A percentile compares a stretch with the other conserved stretches of the same genome.
Evolutionary conservation across 345 rosid species (phyloP).

Genomic region (Mercurialis annua): DNA sequence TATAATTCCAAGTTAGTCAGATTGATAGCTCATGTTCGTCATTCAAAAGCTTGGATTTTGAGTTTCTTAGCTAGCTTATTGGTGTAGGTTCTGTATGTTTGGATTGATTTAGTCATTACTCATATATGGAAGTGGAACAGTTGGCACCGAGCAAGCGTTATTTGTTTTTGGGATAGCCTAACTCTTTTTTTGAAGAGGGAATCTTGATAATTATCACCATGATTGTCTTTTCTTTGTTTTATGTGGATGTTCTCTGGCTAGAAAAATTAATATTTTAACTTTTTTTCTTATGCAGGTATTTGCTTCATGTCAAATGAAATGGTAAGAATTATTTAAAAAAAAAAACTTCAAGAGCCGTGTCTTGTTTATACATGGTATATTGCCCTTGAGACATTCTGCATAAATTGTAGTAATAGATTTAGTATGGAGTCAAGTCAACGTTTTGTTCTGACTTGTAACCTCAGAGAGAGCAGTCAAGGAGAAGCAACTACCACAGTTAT

Average conservation of each 20-base stretch:
- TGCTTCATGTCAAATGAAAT: conserved; percentile 95
- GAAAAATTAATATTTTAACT: not conserved
- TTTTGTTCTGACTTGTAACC: not conserved
- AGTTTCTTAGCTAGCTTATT: not conserved
- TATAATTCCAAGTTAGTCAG: not conserved
- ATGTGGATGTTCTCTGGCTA: not conserved
- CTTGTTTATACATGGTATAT: not conserved
- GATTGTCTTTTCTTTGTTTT: not conserved
- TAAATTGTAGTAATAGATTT: conserved; percentile 9
- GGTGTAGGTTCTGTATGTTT: not conserved
- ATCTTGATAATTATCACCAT: not conserved
- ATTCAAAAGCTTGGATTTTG: not conserved
- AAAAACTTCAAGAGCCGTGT: not conserved
- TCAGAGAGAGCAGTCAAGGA: not conserved
- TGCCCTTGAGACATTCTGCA: conserved; percentile 1
- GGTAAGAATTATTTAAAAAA: conserved; percentile 42
- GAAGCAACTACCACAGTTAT: not conserved
- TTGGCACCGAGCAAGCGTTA: not conserved
- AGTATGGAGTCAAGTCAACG: not conserved
- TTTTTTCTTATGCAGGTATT: conserved; percentile 51
- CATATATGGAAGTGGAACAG: not conserved
- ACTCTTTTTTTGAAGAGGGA: not conserved
- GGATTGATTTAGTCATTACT: not conserved
- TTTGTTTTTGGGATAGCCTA: not conserved
- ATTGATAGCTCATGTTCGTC: too few relatives aligned